Conservation (phyloP, 2,329 filamentous ascomycete species). For the Camillea tinctor region DNA sequence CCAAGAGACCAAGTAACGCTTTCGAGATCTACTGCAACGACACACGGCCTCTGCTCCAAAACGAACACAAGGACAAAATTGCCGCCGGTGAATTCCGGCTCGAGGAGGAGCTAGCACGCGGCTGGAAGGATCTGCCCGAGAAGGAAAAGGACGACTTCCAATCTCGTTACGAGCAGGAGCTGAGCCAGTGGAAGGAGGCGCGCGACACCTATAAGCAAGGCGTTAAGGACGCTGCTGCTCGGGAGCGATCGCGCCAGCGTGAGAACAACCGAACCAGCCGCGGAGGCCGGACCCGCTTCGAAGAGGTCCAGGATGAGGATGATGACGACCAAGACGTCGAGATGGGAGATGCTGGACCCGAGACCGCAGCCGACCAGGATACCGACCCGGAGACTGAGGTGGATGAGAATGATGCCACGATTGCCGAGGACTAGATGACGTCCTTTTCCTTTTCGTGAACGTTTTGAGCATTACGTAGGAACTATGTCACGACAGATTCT, state of each 20-base stretch:
- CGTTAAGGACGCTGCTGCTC: slow-evolving; percentile 27
- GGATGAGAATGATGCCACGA: slow-evolving; percentile 29
- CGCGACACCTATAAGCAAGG: slow-evolving; percentile 38
- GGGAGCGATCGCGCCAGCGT: slow-evolving; percentile 30
- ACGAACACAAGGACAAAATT: slow-evolving; percentile 43
- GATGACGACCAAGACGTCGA: slow-evolving; percentile 24
- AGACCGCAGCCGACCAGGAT: slow-evolving; percentile 11
- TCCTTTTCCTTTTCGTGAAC: not conserved
- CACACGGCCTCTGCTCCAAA: slow-evolving; percentile 43
- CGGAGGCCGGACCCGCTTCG: slow-evolving; percentile 26
- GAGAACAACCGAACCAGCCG: slow-evolving; percentile 11
- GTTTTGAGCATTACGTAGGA: not conserved
- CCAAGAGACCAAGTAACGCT: slow-evolving; percentile 46
- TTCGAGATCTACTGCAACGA: slow-evolving; percentile 58
- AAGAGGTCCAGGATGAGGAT: slow-evolving; percentile 27
- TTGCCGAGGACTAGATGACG: slow-evolving; percentile 19
- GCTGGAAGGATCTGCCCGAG: slow-evolving; percentile 54
- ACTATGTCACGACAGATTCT: not conserved
- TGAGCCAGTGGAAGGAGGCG: slow-evolving; percentile 43
- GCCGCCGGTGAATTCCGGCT: slow-evolving; percentile 38
- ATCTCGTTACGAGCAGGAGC: slow-evolving; percentile 39
- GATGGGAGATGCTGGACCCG: slow-evolving; percentile 23
- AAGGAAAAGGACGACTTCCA: slow-evolving; percentile 50
- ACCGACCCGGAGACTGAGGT: slow-evolving; percentile 34
- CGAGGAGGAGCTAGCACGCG: slow-evolving; percentile 54